These are phyloP conservation scores for Crepidotus variabilis DNA, from an alignment of 768 basidiomycete species.

Conservation along the genomic window DNA sequence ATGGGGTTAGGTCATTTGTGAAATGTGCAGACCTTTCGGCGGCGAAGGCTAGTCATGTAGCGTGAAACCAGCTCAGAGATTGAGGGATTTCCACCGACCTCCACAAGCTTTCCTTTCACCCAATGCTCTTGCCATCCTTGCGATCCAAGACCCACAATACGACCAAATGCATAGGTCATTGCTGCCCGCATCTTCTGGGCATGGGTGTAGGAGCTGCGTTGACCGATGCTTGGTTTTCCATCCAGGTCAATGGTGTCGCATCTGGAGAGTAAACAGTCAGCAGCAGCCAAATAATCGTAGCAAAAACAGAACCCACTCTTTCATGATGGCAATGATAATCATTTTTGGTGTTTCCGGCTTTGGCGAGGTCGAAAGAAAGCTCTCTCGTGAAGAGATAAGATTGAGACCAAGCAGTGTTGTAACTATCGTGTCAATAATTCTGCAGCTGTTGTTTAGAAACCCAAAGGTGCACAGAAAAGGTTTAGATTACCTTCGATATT, in stretches of 20 bases:
- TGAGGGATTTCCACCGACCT: constrained; percentile 12
- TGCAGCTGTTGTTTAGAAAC: too few relatives aligned
- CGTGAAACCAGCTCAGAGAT: constrained; percentile 10
- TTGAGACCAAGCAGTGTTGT: too few relatives aligned
- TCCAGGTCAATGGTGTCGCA: constrained; percentile 12
- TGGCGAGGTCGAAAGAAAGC: too few relatives aligned
- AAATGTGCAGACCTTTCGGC: constrained; percentile 4
- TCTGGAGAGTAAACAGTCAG: neutral
- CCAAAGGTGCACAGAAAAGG: too few relatives aligned
- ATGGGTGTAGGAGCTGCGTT: constrained; percentile 22
- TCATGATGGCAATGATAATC: constrained; percentile 12
- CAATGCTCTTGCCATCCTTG: constrained; percentile 23
- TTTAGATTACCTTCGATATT: too few relatives aligned
- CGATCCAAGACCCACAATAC: constrained; percentile 18
- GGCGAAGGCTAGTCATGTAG: constrained; percentile 14
- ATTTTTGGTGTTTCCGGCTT: constrained; percentile 10
- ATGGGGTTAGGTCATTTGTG: too few relatives aligned
- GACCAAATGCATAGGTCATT: constrained; percentile 26
- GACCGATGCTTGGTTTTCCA: constrained; percentile 1
- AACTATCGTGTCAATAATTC: too few relatives aligned
- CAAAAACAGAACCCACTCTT: neutral
- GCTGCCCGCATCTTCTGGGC: constrained; percentile 34
- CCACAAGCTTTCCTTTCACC: neutral
- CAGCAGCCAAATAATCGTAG: neutral
- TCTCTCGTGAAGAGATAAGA: too few relatives aligned